Percentiles rank a stretch among this genome's conserved stretches.
Conservation (phyloP, 163 green algal genomes). For the Scenedesmus sp. region DNA sequence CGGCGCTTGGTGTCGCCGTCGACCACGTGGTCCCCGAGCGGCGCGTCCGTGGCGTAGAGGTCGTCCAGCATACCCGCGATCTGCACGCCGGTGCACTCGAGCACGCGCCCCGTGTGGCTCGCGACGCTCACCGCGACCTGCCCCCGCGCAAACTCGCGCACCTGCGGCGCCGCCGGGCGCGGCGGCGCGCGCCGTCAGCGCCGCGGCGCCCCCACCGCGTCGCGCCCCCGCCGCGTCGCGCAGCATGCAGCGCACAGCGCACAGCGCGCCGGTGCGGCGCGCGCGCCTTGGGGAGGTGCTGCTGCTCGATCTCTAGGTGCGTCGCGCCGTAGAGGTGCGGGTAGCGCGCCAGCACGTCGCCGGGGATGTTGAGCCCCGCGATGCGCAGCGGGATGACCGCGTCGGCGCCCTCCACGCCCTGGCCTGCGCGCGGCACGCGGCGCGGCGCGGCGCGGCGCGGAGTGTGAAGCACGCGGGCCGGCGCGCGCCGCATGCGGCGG, state of each 20-base stretch:
- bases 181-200: too few relatives aligned
- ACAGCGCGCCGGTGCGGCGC: too few relatives aligned
- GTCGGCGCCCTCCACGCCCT: constrained; percentile 53
- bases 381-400: constrained; percentile 38
- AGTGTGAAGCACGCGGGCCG: background rate
- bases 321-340: constrained; percentile 73
- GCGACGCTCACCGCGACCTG: constrained; percentile 16
- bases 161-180: too few relatives aligned
- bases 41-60: constrained; percentile 67
- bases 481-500: background rate
- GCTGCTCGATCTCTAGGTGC: constrained; percentile 51
- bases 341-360: constrained; percentile 52
- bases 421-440: constrained; percentile 5
- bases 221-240: too few relatives aligned
- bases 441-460: background rate
- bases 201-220: too few relatives aligned
- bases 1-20: background rate
- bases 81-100: constrained; percentile 74
- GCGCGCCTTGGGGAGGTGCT: constrained; percentile 41
- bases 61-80: constrained; percentile 75
- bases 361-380: constrained; percentile 18
- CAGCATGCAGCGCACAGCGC: too few relatives aligned
- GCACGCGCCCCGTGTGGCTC: constrained; percentile 41
- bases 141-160: background rate
- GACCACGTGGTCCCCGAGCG: constrained; percentile 56